Conservation (phyloP, 2,329 filamentous ascomycete genomes). For the Dryadomyces quercivorus region DNA sequence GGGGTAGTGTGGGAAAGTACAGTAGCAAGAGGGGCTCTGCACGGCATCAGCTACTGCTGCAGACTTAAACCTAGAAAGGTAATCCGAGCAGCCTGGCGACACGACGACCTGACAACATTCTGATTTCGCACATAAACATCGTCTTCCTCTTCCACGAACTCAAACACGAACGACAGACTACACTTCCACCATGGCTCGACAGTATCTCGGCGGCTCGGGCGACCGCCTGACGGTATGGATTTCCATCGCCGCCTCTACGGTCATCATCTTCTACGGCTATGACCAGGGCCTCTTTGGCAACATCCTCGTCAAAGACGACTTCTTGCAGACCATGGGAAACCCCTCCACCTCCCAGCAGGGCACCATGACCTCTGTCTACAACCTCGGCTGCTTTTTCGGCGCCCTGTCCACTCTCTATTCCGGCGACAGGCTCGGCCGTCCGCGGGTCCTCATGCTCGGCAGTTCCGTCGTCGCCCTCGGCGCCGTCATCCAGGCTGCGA, state of each 20-base stretch:
- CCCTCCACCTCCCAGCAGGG: conserved; percentile 4
- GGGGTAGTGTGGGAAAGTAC: too few species aligned
- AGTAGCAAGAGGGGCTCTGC: too few species aligned
- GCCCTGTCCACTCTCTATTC: conserved; percentile 11
- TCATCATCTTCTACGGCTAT: conserved; percentile 36
- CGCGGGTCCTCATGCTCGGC: conserved; percentile 13
- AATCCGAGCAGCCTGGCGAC: too few species aligned
- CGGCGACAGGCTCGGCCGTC: conserved; percentile 13
- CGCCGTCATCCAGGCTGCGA: conserved; percentile 8
- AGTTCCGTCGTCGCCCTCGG: conserved; percentile 11
- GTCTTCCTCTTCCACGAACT: too few species aligned
- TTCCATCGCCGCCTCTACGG: conserved; percentile 34
- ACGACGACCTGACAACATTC: too few species aligned
- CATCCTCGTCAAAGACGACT: conserved; percentile 16
- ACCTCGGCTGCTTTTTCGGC: conserved; percentile 14
- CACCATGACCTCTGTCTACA: conserved; percentile 14
- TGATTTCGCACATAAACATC: too few species aligned
- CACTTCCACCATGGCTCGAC: conserved; percentile 14
- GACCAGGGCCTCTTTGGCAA: conserved; percentile 19
- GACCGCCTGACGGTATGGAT: conserved; percentile 39
- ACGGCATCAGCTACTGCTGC: too few species aligned
- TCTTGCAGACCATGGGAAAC: conserved; percentile 11
- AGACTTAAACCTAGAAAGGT: too few species aligned
- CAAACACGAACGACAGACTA: too few species aligned
- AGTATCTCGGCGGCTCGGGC: conserved; percentile 37